These are phyloP conservation scores for Ilyonectria mors-panacis DNA, from an alignment of 2,329 filamentous ascomycete species.

Conservation along the genomic window DNA sequence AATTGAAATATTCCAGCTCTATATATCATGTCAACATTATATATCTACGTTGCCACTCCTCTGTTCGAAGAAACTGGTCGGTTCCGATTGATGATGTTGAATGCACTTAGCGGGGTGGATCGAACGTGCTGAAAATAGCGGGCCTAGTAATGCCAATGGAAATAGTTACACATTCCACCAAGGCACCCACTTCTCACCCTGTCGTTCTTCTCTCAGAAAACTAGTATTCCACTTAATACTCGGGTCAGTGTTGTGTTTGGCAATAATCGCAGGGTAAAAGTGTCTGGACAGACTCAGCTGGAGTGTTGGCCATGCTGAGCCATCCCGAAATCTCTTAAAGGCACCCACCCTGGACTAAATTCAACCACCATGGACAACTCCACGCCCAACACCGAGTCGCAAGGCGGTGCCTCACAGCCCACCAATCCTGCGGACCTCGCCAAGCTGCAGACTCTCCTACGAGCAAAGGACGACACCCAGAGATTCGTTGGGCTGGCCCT, in stretches of 20 bases:
- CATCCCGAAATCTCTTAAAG: not conserved
- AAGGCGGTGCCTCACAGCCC: slow-evolving; percentile 27
- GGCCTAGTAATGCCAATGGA: slow-evolving; percentile 8
- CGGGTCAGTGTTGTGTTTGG: not conserved
- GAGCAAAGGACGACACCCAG: slow-evolving; percentile 75
- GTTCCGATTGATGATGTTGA: too few relatives aligned
- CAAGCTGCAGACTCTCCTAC: slow-evolving; percentile 70
- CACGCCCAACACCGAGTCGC: slow-evolving; percentile 15
- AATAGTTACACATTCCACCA: slow-evolving; percentile 1
- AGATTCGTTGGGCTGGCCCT: slow-evolving; percentile 78
- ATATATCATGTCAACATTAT: not conserved
- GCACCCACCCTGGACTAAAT: slow-evolving; percentile 9
- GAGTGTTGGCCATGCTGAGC: not conserved
- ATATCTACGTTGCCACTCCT: not conserved
- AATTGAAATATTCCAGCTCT: not conserved
- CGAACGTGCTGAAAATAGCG: slow-evolving; percentile 9
- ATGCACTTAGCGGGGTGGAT: slow-evolving; percentile 29
- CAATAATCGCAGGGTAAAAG: not conserved
- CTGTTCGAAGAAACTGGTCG: too few relatives aligned
- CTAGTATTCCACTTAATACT: not conserved
- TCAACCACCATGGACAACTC: slow-evolving; percentile 31
- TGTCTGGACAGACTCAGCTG: not conserved
- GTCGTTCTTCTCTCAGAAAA: not conserved
- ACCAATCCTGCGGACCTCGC: slow-evolving; percentile 49
- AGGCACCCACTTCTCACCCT: not conserved